These are phyloP conservation scores for Neonectria coccinea DNA, from an alignment of 2,329 filamentous ascomycete genomes.

Conservation along the genomic window DNA sequence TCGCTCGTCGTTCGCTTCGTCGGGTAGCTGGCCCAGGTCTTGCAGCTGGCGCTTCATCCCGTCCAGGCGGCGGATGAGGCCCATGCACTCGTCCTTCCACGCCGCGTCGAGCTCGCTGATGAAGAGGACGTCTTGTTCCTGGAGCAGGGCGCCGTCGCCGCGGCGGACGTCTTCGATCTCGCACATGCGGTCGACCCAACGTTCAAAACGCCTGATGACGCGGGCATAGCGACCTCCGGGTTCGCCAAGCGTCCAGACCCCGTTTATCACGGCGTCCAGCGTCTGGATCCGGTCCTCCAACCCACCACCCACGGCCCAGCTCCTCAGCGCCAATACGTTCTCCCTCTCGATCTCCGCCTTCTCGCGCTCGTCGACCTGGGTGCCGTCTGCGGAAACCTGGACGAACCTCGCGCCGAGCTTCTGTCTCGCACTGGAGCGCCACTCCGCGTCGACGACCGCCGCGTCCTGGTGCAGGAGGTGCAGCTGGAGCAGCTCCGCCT, in stretches of 20 bases:
- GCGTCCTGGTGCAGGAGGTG: constrained; percentile 72
- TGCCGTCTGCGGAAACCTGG: constrained; percentile 50
- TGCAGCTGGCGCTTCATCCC: constrained; percentile 63
- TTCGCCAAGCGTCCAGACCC: constrained; percentile 69
- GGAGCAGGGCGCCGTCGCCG: constrained; percentile 50
- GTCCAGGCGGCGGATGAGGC: constrained; percentile 66
- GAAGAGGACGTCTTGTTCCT: constrained; percentile 58
- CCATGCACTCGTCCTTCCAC: constrained; percentile 70
- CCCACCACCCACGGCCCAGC: constrained; percentile 59
- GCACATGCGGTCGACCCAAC: constrained; percentile 64
- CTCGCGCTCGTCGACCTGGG: constrained; percentile 53
- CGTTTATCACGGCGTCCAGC: constrained; percentile 67
- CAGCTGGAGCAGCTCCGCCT: constrained; percentile 74
- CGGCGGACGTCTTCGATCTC: constrained; percentile 60
- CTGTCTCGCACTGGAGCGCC: constrained; percentile 66
- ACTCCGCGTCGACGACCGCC: constrained; percentile 57
- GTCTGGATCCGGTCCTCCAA: constrained; percentile 69
- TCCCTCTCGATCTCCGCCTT: constrained; percentile 59
- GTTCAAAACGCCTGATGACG: constrained; percentile 68
- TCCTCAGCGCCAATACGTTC: constrained; percentile 64
- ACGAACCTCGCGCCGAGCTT: constrained; percentile 62
- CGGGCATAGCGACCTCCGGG: constrained; percentile 67
- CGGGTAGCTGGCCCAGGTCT: constrained; percentile 54
- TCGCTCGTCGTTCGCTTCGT: constrained; percentile 32
- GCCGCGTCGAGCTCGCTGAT: constrained; percentile 65